Base-by-base conservation (phyloP, 352 stramenopile species). In the Phytophthora macrochlamydospora region DNA sequence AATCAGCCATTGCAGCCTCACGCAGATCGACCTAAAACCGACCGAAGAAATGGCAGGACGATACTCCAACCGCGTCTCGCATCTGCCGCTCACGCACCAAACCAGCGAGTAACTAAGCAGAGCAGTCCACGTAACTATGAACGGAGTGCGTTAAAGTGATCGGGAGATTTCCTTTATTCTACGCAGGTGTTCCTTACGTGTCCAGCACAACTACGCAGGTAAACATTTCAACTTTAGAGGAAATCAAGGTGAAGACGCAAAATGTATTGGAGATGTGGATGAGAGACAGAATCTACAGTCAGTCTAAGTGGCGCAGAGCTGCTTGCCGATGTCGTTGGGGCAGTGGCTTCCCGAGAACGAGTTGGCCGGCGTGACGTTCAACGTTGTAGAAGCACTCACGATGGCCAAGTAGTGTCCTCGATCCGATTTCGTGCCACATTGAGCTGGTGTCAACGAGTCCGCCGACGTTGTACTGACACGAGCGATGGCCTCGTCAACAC, bases 1-100 rank as follows among this genome's bases (percentile, higher is more conserved):
- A 0, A 92, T 93, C 37, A 72, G 63, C 18, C 85, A 93, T 61
- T 92, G 85, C 75, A 91, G 83, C 56, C 63, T 93, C 59, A 91
- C 81, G 13, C 78, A 89, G 57, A 86, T 93, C 35, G 77, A 92
- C 42, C 51, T 92, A 3, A 73, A 61, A 37, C 72, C 71, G 2
- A 70, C 65, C 18, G 83, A 91, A 49, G 65, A 76, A 6, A 79
- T 90, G 73, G 54, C 71, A 18, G 76, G 79, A 18, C 73, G 68
- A 44, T 91, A 76, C 54, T 75, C 78, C 30, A 93, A 93, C 60
- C 81, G 80, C 37, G 79, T 93, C 52, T 66, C 76, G 9, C 85
- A 93, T 55, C 63, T 93, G 56, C 79, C 83, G 12, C 76, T 92
- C 30, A 92, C 82, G 2, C 79, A 92, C 51, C 85, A 85, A 35